Evolutionary conservation across 1,284 basidiomycete genomes (phyloP).

Genomic region (Rhodotorula glutinis): DNA sequence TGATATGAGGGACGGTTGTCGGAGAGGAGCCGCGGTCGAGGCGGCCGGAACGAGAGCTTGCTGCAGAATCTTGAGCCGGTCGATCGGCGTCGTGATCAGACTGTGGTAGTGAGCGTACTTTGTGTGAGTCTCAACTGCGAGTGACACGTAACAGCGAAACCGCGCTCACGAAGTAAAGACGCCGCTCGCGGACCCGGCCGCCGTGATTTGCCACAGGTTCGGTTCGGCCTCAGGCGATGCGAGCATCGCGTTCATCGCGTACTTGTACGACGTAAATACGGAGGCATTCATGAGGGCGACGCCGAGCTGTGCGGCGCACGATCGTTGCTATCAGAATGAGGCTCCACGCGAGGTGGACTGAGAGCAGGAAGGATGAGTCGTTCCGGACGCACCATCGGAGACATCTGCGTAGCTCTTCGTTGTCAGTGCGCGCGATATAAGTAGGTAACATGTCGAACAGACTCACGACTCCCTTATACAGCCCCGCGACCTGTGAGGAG

Average conservation of each 20-base stretch:
- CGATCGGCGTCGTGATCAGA: slow-evolving; percentile 72
- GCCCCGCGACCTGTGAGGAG: slow-evolving; percentile 54
- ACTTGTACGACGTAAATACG: slow-evolving; percentile 70
- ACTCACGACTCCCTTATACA: slow-evolving; percentile 63
- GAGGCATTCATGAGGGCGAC: slow-evolving; percentile 70
- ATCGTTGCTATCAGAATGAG: neutral
- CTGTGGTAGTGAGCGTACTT: slow-evolving; percentile 49
- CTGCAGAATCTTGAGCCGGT: slow-evolving; percentile 81
- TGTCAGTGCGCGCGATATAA: neutral
- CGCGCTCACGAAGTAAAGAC: slow-evolving; percentile 65
- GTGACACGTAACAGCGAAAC: too few species aligned
- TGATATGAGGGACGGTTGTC: slow-evolving; percentile 54
- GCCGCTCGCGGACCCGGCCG: slow-evolving; percentile 74
- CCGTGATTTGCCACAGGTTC: slow-evolving; percentile 63
- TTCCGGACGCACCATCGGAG: slow-evolving; percentile 60
- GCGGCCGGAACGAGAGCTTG: slow-evolving; percentile 50
- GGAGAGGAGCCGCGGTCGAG: neutral
- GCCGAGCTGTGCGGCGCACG: slow-evolving; percentile 54
- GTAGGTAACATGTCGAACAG: neutral
- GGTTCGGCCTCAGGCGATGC: slow-evolving; percentile 50
- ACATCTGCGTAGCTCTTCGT: slow-evolving; percentile 46
- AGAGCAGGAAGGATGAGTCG: neutral
- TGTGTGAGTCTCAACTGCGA: too few species aligned
- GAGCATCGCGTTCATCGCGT: slow-evolving; percentile 62
- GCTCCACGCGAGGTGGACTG: neutral